These are phyloP conservation scores for Amanita polypyramis DNA, from an alignment of 768 basidiomycete species.

Conservation along the genomic window DNA sequence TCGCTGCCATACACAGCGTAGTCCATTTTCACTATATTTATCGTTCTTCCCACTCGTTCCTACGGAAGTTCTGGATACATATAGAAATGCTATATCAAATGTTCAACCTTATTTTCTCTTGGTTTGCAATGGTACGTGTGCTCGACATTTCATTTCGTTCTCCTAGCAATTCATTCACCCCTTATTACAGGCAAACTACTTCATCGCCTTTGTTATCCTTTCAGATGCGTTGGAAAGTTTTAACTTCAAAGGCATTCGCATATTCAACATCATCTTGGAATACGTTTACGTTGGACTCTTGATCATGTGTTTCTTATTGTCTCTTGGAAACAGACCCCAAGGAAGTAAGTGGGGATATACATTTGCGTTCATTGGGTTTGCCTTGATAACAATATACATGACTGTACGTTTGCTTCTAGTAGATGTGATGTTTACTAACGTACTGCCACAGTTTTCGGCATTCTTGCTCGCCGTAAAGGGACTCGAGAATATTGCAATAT, in stretches of 20 bases:
- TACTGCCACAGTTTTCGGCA: slow-evolving; percentile 47
- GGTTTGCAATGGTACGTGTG: slow-evolving; percentile 67
- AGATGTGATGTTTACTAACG: neutral
- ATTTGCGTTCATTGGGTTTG: slow-evolving; percentile 78
- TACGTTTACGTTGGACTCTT: slow-evolving; percentile 86
- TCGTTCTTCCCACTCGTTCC: slow-evolving; percentile 71
- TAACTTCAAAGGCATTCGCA: slow-evolving; percentile 48
- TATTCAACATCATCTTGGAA: slow-evolving; percentile 68
- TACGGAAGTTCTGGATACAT: slow-evolving; percentile 91
- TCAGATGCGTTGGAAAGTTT: slow-evolving; percentile 62
- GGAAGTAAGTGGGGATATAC: slow-evolving; percentile 87
- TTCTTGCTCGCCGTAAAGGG: slow-evolving; percentile 81
- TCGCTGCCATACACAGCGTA: slow-evolving; percentile 87
- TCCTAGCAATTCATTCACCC: neutral
- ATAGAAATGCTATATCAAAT: slow-evolving; percentile 87
- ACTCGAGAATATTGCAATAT: slow-evolving; percentile 45
- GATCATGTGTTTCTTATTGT: slow-evolving; percentile 78
- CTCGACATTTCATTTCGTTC: neutral
- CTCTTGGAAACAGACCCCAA: slow-evolving; percentile 87
- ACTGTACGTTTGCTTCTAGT: slow-evolving; percentile 38
- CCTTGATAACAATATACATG: slow-evolving; percentile 92
- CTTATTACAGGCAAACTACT: slow-evolving; percentile 66
- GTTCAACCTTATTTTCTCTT: slow-evolving; percentile 87
- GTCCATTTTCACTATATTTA: slow-evolving; percentile 95
- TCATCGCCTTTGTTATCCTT: slow-evolving; percentile 79